Conservation (phyloP, 2,329 filamentous ascomycete genomes). For the Cladosporium phlei region DNA sequence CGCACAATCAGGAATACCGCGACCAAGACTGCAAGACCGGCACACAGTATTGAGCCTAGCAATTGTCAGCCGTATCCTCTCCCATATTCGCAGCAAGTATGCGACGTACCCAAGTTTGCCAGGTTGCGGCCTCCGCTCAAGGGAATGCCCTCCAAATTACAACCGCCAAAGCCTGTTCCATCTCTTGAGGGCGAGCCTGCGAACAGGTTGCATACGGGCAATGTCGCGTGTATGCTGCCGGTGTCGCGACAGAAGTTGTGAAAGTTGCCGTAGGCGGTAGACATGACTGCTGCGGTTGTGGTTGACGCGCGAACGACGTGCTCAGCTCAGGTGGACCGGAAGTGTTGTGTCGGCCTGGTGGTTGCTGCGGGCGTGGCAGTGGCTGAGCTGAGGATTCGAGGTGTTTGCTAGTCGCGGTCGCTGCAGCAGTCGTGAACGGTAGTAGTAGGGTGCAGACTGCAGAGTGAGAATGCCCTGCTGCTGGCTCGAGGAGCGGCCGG, state of each 20-base stretch:
- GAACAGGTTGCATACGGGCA: slow-evolving; percentile 59
- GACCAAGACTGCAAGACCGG: slow-evolving; percentile 67
- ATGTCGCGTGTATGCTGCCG: slow-evolving; percentile 34
- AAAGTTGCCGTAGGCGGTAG: slow-evolving; percentile 33
- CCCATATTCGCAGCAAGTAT: slow-evolving; percentile 4
- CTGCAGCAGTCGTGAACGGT: neutral
- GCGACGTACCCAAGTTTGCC: slow-evolving; percentile 70
- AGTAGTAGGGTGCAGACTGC: neutral
- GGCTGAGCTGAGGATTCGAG: neutral
- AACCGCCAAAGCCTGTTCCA: slow-evolving; percentile 61
- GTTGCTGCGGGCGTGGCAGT: neutral
- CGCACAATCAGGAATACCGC: slow-evolving; percentile 66
- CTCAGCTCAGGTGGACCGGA: slow-evolving; percentile 6
- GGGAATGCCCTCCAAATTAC: slow-evolving; percentile 68
- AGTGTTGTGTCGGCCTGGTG: neutral
- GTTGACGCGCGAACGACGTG: slow-evolving; percentile 11
- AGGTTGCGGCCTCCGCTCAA: slow-evolving; percentile 63
- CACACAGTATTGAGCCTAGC: slow-evolving; percentile 79
- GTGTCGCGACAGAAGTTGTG: slow-evolving; percentile 48
- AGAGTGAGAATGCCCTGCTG: slow-evolving; percentile 1
- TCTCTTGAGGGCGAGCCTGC: slow-evolving; percentile 54
- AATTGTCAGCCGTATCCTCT: slow-evolving; percentile 28
- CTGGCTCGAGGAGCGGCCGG: slow-evolving; percentile 1
- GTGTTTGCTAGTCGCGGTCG: slow-evolving; percentile 2
- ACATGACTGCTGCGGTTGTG: slow-evolving; percentile 9